Conservation (phyloP, 192 early-diverging fungal species). For the Allomyces macrogynus region DNA sequence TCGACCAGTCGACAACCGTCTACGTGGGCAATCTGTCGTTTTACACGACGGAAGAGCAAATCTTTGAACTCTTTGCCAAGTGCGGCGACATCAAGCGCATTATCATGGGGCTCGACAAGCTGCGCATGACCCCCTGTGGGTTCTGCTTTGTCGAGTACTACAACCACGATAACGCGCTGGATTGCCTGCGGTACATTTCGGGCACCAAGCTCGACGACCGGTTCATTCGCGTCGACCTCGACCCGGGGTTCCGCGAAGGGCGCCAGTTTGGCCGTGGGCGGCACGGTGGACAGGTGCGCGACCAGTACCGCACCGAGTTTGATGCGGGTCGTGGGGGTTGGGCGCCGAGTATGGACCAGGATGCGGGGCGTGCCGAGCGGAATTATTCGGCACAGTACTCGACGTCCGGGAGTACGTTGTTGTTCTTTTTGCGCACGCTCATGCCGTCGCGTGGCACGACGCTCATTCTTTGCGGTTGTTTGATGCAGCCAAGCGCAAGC, state of each 20-base stretch:
- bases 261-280: slow-evolving; percentile 89
- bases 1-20: slow-evolving; percentile 45
- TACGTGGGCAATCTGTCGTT: slow-evolving; percentile 96
- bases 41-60: slow-evolving; percentile 95
- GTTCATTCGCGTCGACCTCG: slow-evolving; percentile 81
- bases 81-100: slow-evolving; percentile 94
- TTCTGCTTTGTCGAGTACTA: slow-evolving; percentile 99
- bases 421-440: too few relatives aligned
- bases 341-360: slow-evolving; percentile 54
- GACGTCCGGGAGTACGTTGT: too few relatives aligned
- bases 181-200: slow-evolving; percentile 83
- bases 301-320: slow-evolving; percentile 86
- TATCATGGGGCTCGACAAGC: slow-evolving; percentile 93
- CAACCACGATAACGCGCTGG: slow-evolving; percentile 66
- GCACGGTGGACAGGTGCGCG: slow-evolving; percentile 83
- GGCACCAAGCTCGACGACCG: slow-evolving; percentile 91
- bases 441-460: too few relatives aligned
- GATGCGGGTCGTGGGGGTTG: slow-evolving; percentile 91
- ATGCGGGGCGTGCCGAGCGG: slow-evolving; percentile 20
- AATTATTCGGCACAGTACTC: not conserved
- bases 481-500: too few relatives aligned
- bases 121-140: slow-evolving; percentile 86
- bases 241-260: slow-evolving; percentile 81
- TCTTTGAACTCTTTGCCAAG: slow-evolving; percentile 88
- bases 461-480: too few relatives aligned